These are phyloP conservation scores for Tephrocybe sp. DNA, from an alignment of 768 basidiomycete genomes.

Conservation along the genomic window DNA sequence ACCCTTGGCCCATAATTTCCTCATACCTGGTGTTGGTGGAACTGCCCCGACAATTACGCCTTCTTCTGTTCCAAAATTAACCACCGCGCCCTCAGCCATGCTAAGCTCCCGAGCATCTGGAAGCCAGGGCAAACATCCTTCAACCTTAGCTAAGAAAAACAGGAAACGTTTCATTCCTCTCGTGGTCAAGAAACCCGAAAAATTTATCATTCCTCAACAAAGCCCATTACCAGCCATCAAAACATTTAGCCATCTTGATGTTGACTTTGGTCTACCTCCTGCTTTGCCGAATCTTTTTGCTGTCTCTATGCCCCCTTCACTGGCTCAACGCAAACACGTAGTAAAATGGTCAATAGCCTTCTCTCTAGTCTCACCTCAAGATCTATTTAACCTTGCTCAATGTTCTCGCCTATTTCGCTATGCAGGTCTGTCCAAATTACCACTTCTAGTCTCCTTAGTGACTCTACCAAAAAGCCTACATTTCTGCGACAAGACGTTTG, in stretches of 20 bases:
- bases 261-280: conserved; percentile 32
- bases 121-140: neutral
- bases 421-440: conserved; percentile 42
- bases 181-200: conserved; percentile 11
- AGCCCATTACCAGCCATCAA: too few relatives aligned
- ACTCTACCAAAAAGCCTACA: conserved; percentile 46
- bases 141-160: neutral
- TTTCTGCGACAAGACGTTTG: conserved; percentile 56
- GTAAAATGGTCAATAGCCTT: conserved; percentile 52
- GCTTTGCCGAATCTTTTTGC: conserved; percentile 27
- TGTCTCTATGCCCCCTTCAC: conserved; percentile 56
- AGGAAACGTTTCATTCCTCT: conserved; percentile 32
- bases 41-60: too few relatives aligned
- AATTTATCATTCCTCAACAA: neutral
- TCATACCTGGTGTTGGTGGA: too few relatives aligned
- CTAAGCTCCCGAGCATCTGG: neutral
- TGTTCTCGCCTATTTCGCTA: conserved; percentile 64
- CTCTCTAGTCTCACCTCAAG: conserved; percentile 40
- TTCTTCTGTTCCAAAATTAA: neutral
- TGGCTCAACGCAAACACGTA: conserved; percentile 57
- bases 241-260: too few relatives aligned
- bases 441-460: conserved; percentile 1
- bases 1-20: too few relatives aligned
- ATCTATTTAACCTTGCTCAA: conserved; percentile 43
- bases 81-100: neutral